These are phyloP conservation scores for Sporothrix humicola DNA, from an alignment of 2,329 filamentous ascomycete genomes.

Conservation along the genomic window DNA sequence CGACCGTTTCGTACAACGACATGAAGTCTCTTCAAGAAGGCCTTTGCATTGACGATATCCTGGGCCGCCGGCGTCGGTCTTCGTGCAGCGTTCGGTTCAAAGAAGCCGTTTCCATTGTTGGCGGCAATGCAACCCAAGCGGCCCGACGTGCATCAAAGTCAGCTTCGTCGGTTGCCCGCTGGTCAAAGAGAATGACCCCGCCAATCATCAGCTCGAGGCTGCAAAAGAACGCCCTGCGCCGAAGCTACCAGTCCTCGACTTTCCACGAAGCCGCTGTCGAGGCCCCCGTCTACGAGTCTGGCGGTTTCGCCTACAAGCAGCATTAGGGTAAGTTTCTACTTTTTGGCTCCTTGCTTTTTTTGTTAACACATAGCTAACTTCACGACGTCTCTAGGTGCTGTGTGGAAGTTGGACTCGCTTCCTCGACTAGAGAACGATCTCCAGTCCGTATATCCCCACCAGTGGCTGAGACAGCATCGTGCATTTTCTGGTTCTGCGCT, in stretches of 20 bases:
- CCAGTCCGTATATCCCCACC: not conserved
- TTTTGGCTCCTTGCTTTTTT: not conserved
- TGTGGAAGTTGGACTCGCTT: conserved; percentile 1
- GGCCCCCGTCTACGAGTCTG: not conserved
- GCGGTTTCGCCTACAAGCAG: not conserved
- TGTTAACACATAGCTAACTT: not conserved
- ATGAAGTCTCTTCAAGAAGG: conserved; percentile 36
- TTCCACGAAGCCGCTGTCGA: not conserved
- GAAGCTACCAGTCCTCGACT: not conserved
- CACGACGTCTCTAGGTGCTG: not conserved
- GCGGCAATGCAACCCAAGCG: conserved; percentile 21
- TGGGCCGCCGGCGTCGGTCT: conserved; percentile 14
- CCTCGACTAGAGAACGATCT: not conserved
- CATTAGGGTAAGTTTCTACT: not conserved
- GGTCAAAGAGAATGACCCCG: conserved; percentile 17
- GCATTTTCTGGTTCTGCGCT: not conserved
- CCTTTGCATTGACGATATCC: conserved; percentile 26
- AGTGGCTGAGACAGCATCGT: conserved; percentile 21
- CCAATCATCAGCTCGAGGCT: not conserved
- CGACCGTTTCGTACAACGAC: conserved; percentile 36
- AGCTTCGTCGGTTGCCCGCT: not conserved
- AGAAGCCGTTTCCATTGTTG: conserved; percentile 6
- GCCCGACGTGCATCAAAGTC: conserved; percentile 15
- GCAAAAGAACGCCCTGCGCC: not conserved
- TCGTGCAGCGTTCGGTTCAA: conserved; percentile 24